Percentiles rank a stretch among this genome's conserved stretches.
Conservation (phyloP, 805 yeast species). For the Candida ascalaphidarum region DNA sequence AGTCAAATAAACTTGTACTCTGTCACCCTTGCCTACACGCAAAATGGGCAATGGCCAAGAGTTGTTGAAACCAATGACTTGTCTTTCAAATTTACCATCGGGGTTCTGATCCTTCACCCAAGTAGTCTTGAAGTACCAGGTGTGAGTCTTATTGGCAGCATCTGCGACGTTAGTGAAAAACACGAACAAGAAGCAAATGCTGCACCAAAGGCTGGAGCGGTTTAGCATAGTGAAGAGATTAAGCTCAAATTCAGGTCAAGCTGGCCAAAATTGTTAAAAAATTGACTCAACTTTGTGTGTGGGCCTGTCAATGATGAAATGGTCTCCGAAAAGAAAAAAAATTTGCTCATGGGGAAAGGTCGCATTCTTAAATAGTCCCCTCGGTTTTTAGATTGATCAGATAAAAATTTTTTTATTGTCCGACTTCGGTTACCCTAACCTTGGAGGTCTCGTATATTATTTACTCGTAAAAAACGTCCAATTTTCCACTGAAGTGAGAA, state of each 20-base stretch:
- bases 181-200: slow-evolving; percentile 6
- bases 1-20: slow-evolving; percentile 59
- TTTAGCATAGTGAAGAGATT: neutral
- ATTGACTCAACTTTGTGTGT: neutral
- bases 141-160: slow-evolving; percentile 42
- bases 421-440: too few species aligned
- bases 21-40: slow-evolving; percentile 71
- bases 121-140: slow-evolving; percentile 56
- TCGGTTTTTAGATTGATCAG: too few species aligned
- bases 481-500: too few species aligned
- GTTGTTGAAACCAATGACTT: slow-evolving; percentile 59
- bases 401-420: too few species aligned
- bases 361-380: too few species aligned
- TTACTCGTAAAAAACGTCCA: too few species aligned
- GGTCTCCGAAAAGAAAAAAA: neutral
- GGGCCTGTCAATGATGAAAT: too few species aligned
- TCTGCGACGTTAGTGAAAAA: slow-evolving; percentile 10
- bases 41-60: slow-evolving; percentile 87
- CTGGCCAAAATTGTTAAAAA: neutral
- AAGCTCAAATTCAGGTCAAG: neutral
- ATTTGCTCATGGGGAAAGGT: too few species aligned
- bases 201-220: neutral
- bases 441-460: too few species aligned
- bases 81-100: slow-evolving; percentile 50
- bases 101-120: slow-evolving; percentile 59